Percentiles rank a stretch among this genome's conserved stretches.
Conservation (phyloP, 1,139 yeast species). For the Pichia sp. region DNA sequence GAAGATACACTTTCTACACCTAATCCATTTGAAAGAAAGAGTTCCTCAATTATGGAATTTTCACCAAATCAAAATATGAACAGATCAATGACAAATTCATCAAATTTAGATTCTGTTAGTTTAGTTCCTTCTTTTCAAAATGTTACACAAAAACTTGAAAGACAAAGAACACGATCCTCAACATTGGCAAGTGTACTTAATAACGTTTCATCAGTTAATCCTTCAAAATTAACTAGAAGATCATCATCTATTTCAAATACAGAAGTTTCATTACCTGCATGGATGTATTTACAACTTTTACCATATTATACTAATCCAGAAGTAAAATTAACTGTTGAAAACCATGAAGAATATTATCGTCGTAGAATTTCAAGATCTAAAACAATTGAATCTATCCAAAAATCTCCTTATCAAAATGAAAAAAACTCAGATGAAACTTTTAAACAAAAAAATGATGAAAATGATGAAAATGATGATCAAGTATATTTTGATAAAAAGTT, state of each 20-base stretch:
- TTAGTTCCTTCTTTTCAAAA: conserved; percentile 23
- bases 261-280: conserved; percentile 72
- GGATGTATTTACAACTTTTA: conserved; percentile 74
- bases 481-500: conserved; percentile 28
- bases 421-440: conserved; percentile 7
- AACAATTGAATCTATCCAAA: conserved; percentile 23
- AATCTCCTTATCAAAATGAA: not conserved
- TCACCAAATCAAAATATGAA: conserved; percentile 5
- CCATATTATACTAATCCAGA: conserved; percentile 70
- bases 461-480: conserved; percentile 30
- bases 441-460: not conserved
- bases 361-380: conserved; percentile 21
- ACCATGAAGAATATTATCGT: conserved; percentile 26
- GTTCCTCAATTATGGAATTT: conserved; percentile 4
- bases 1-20: not conserved
- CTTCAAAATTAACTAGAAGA: conserved; percentile 24
- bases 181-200: conserved; percentile 33
- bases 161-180: conserved; percentile 45
- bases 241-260: conserved; percentile 29
- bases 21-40: not conserved
- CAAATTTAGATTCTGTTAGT: conserved; percentile 11
- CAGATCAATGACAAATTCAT: conserved; percentile 4
- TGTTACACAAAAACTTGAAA: conserved; percentile 27
- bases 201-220: conserved; percentile 38
- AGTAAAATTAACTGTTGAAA: conserved; percentile 25